Evolutionary conservation across 768 basidiomycete genomes (phyloP).

Genomic region (Trametes punicea): DNA sequence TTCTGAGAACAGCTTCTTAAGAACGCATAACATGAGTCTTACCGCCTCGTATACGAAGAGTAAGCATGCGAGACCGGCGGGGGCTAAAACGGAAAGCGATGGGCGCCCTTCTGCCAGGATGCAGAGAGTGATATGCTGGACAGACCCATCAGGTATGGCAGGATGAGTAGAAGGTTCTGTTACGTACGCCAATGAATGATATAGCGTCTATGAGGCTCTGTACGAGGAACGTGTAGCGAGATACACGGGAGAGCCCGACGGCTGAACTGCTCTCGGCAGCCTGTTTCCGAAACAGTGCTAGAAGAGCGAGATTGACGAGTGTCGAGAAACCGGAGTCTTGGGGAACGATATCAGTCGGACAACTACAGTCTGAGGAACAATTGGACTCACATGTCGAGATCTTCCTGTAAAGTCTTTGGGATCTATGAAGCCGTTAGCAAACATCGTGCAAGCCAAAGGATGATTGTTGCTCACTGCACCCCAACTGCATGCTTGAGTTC

Average conservation of each 20-base stretch:
- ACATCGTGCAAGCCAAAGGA: neutral
- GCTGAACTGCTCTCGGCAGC: slow-evolving; percentile 74
- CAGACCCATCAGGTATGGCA: neutral
- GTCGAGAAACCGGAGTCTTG: slow-evolving; percentile 72
- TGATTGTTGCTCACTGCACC: slow-evolving; percentile 48
- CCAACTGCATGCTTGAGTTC: slow-evolving; percentile 66
- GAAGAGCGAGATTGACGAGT: slow-evolving; percentile 60
- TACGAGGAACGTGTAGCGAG: slow-evolving; percentile 77
- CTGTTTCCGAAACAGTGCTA: slow-evolving; percentile 72
- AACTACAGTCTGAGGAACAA: neutral
- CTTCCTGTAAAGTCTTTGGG: slow-evolving; percentile 41
- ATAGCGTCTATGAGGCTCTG: slow-evolving; percentile 81
- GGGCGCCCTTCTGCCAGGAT: slow-evolving; percentile 80
- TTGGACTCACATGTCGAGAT: slow-evolving; percentile 41
- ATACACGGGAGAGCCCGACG: slow-evolving; percentile 72
- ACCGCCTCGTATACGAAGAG: slow-evolving; percentile 84
- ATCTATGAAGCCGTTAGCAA: slow-evolving; percentile 16
- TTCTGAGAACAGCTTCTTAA: neutral
- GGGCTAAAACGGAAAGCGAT: slow-evolving; percentile 76
- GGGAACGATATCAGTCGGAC: neutral
- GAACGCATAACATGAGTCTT: slow-evolving; percentile 31
- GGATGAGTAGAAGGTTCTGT: neutral
- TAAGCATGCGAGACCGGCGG: slow-evolving; percentile 79
- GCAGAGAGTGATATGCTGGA: slow-evolving; percentile 78
- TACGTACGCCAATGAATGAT: slow-evolving; percentile 67